A percentile compares a stretch with the other conserved stretches of the same genome.
Conservation (phyloP, 2,329 filamentous ascomycete genomes). For the Tothia fuscella region DNA sequence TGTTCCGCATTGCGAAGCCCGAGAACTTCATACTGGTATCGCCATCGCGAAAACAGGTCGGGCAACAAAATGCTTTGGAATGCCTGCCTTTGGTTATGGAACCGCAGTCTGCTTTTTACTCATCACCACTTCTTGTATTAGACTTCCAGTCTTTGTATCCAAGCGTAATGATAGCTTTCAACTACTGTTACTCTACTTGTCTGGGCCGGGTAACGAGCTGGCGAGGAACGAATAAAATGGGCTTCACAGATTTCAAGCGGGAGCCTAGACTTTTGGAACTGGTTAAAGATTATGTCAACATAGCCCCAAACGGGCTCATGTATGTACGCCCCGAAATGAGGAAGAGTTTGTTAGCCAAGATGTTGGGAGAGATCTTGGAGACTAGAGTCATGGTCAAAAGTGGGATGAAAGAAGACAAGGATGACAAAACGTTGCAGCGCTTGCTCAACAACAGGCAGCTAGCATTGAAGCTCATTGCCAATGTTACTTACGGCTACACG, state of each 20-base stretch:
- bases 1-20: slow-evolving; percentile 96
- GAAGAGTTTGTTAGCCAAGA: slow-evolving; percentile 85
- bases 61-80: slow-evolving; percentile 85
- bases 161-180: slow-evolving; percentile 98
- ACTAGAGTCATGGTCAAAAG: slow-evolving; percentile 96
- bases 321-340: slow-evolving; percentile 76
- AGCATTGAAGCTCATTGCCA: slow-evolving; percentile 91
- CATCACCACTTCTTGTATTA: slow-evolving; percentile 73
- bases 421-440: slow-evolving; percentile 73
- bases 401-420: slow-evolving; percentile 88
- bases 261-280: slow-evolving; percentile 63
- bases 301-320: slow-evolving; percentile 94
- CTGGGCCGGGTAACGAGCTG: slow-evolving; percentile 74
- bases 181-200: slow-evolving; percentile 97
- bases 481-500: slow-evolving; percentile 96
- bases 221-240: slow-evolving; percentile 91
- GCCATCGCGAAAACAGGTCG: slow-evolving; percentile 83
- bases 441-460: slow-evolving; percentile 88
- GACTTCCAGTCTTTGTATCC: slow-evolving; percentile 96
- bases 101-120: slow-evolving; percentile 89
- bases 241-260: slow-evolving; percentile 76
- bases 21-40: slow-evolving; percentile 89
- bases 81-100: slow-evolving; percentile 96
- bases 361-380: slow-evolving; percentile 91
- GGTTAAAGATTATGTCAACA: slow-evolving; percentile 75